Conservation (phyloP, 495 filamentous ascomycete species). For the Lasiosphaeria ovina region DNA sequence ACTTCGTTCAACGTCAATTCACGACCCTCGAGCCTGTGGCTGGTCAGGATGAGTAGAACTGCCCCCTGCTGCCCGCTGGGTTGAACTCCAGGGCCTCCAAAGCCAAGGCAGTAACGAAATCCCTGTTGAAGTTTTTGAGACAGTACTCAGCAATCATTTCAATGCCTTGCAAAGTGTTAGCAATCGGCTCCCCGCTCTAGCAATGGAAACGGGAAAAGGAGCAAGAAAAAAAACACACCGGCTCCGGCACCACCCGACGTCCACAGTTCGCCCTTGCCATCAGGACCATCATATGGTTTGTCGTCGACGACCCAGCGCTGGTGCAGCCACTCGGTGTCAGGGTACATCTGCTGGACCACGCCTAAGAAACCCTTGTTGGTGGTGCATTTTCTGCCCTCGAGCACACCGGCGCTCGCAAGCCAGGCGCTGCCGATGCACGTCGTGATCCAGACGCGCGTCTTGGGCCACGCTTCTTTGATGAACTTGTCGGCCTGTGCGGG, state of each 20-base stretch:
- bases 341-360: constrained; percentile 12
- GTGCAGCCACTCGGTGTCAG: constrained; percentile 19
- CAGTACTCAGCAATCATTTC: constrained; percentile 28
- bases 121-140: constrained; percentile 20
- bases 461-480: constrained; percentile 24
- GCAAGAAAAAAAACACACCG: constrained; percentile 15
- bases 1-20: too few species aligned
- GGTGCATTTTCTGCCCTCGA: constrained; percentile 20
- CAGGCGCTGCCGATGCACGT: constrained; percentile 27
- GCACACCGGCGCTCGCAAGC: constrained; percentile 19
- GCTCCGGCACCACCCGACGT: constrained; percentile 24
- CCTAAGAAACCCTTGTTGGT: constrained; percentile 20
- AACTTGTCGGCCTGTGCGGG: constrained; percentile 20
- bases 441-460: constrained; percentile 25
- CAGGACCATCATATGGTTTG: constrained; percentile 16
- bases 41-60: constrained; percentile 16
- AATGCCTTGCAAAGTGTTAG: constrained; percentile 14
- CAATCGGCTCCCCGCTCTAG: not conserved
- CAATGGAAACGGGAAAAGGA: not conserved
- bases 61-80: constrained; percentile 9
- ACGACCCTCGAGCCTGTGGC: not conserved
- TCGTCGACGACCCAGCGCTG: constrained; percentile 28
- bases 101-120: constrained; percentile 23
- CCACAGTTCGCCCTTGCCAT: constrained; percentile 28
- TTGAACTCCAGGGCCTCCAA: constrained; percentile 20